These are phyloP conservation scores for Talaromyces sp. DNA, from an alignment of 2,329 filamentous ascomycete species.

Conservation along the genomic window DNA sequence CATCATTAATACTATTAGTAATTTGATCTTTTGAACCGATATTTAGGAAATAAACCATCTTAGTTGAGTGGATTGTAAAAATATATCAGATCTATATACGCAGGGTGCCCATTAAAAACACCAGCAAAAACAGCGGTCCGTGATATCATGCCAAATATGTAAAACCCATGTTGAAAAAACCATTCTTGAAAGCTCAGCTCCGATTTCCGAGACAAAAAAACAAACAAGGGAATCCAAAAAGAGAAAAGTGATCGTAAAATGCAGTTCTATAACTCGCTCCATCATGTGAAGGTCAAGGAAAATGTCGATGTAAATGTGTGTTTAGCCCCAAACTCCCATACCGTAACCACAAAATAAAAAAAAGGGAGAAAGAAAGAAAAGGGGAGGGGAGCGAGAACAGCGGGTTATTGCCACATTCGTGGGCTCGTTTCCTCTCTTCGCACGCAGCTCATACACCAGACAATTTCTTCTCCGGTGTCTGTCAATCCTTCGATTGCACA, in stretches of 20 bases:
- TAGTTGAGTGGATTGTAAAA: background rate
- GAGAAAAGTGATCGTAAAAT: background rate
- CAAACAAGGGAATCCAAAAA: background rate
- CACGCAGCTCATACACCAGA: conserved; percentile 35
- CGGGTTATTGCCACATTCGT: background rate
- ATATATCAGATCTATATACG: background rate
- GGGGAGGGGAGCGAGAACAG: background rate
- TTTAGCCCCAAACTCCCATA: background rate
- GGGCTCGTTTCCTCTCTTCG: conserved; percentile 11
- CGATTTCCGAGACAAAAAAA: background rate
- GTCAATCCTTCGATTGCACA: conserved; percentile 37
- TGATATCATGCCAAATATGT: background rate
- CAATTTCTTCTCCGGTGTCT: conserved; percentile 31
- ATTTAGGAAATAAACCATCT: background rate
- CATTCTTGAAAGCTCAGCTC: background rate
- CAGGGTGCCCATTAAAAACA: background rate
- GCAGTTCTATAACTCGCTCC: background rate
- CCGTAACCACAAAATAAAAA: background rate
- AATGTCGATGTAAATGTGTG: background rate
- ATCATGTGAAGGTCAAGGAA: background rate
- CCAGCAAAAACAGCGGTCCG: background rate
- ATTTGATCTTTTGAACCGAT: background rate
- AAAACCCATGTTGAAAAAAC: background rate
- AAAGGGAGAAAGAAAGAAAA: background rate
- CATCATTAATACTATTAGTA: background rate